These are phyloP conservation scores for Termitomyces sp. DNA, from an alignment of 768 basidiomycete species.

Conservation along the genomic window DNA sequence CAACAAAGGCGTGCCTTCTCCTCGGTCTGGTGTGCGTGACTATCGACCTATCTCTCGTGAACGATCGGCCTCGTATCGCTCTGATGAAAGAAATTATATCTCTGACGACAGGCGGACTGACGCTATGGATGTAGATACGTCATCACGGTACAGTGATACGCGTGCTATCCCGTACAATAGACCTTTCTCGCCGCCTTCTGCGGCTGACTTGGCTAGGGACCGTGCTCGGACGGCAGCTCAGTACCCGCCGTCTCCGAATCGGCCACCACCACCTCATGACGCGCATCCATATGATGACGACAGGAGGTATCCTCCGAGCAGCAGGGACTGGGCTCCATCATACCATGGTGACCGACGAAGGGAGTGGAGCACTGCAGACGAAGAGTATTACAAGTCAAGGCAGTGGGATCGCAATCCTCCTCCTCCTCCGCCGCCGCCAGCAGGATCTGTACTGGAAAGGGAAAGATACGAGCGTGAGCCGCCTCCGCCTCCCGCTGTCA, in stretches of 20 bases:
- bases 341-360: constrained; percentile 23
- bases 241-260: constrained; percentile 20
- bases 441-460: constrained; percentile 20
- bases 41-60: constrained; percentile 27
- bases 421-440: constrained; percentile 13
- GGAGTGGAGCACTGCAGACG: constrained; percentile 27
- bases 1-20: constrained; percentile 21
- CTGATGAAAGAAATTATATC: constrained; percentile 30
- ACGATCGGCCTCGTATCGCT: constrained; percentile 27
- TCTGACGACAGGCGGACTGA: constrained; percentile 32
- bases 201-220: constrained; percentile 25
- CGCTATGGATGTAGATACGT: constrained; percentile 26
- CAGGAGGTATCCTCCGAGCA: constrained; percentile 24
- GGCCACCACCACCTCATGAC: constrained; percentile 22
- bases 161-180: constrained; percentile 19
- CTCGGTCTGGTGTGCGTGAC: constrained; percentile 24
- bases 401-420: constrained; percentile 28
- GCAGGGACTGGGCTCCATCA: constrained; percentile 24
- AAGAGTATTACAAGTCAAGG: constrained; percentile 35
- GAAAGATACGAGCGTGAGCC: constrained; percentile 34
- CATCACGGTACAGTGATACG: constrained; percentile 30
- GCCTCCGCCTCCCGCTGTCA: constrained; percentile 4
- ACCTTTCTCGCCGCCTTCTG: constrained; percentile 28
- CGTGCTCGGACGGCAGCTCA: constrained; percentile 22
- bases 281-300: constrained; percentile 29